Evolutionary conservation across 2,329 filamentous ascomycete genomes (phyloP).

Genomic region (Lachnellula willkommii): DNA sequence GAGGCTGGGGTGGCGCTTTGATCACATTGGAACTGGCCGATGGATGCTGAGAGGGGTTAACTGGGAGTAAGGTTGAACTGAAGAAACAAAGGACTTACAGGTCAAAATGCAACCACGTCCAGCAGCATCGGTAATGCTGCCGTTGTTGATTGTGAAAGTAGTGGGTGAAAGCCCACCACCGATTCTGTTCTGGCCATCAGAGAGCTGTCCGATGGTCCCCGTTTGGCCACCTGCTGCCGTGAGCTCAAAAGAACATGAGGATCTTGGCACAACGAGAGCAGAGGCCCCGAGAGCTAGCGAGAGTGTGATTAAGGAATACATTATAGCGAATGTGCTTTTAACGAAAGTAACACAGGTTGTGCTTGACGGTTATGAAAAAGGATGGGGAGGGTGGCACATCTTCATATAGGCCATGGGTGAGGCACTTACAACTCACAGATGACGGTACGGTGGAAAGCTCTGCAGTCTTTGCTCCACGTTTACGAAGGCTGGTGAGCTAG

Average conservation of each 20-base stretch:
- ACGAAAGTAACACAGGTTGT: background rate
- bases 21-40: constrained; percentile 40
- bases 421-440: background rate
- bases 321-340: constrained; percentile 21
- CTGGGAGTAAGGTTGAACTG: background rate
- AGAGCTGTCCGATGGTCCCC: constrained; percentile 54
- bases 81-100: constrained; percentile 32
- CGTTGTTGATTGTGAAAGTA: constrained; percentile 51
- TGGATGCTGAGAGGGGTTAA: constrained; percentile 4
- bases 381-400: background rate
- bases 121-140: constrained; percentile 49
- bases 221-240: constrained; percentile 43
- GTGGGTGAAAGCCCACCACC: constrained; percentile 43
- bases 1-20: constrained; percentile 42
- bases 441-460: too few species aligned
- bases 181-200: constrained; percentile 57
- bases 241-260: constrained; percentile 45
- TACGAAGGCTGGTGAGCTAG: too few species aligned
- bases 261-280: constrained; percentile 35
- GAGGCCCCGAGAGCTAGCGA: constrained; percentile 37
- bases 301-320: constrained; percentile 36
- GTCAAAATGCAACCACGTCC: constrained; percentile 61
- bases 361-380: background rate
- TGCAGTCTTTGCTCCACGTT: too few species aligned
- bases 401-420: background rate